Evolutionary conservation across 208 protist genomes (phyloP).

Genomic region (Leishmania mexicana): DNA sequence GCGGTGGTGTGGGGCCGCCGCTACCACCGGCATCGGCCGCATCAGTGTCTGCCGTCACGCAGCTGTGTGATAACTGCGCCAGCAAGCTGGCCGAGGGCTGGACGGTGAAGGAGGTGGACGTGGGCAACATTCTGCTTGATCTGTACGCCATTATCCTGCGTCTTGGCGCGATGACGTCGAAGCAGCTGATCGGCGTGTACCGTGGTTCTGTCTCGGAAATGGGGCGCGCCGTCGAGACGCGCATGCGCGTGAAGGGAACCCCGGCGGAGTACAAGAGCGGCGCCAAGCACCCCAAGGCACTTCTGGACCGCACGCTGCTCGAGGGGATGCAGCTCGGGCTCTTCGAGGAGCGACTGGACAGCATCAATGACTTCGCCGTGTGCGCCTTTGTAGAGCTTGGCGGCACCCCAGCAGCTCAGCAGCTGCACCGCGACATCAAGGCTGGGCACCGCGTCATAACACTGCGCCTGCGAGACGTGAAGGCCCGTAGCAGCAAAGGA

Average conservation of each 20-base stretch:
- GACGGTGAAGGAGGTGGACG: constrained; percentile 41
- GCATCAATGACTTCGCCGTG: constrained; percentile 69
- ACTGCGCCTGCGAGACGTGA: constrained; percentile 51
- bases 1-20: not conserved
- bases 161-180: constrained; percentile 76
- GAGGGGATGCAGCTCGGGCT: constrained; percentile 67
- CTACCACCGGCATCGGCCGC: not conserved
- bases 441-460: constrained; percentile 30
- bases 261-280: constrained; percentile 85
- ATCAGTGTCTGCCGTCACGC: constrained; percentile 21
- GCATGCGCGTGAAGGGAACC: constrained; percentile 75
- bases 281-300: constrained; percentile 37
- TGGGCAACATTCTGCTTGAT: constrained; percentile 63
- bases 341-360: constrained; percentile 76
- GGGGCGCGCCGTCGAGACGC: constrained; percentile 71
- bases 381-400: constrained; percentile 70
- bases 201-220: constrained; percentile 66
- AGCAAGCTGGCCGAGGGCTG: constrained; percentile 65
- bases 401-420: constrained; percentile 40
- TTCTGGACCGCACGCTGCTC: constrained; percentile 78
- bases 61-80: constrained; percentile 88
- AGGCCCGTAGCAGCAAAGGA: not conserved
- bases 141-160: constrained; percentile 63
- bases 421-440: constrained; percentile 43
- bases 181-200: constrained; percentile 85